Conservation (phyloP, 495 filamentous ascomycete genomes). For the Clohesyomyces aquaticus region DNA sequence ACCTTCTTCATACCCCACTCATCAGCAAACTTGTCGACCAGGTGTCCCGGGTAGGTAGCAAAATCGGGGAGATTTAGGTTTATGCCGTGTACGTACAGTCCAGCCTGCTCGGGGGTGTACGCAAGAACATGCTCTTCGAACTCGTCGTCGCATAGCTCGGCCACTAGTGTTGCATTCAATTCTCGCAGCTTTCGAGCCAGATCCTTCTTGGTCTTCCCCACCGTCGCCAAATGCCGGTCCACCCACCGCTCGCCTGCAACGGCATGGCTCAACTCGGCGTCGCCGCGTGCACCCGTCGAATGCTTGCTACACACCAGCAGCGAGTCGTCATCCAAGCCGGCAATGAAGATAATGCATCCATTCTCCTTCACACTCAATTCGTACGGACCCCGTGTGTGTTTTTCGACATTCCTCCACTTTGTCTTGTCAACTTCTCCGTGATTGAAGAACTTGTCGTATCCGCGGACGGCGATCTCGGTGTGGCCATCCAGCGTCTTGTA, state of each 20-base stretch:
- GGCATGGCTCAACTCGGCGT: constrained; percentile 77
- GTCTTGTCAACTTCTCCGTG: constrained; percentile 76
- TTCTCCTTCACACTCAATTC: constrained; percentile 98
- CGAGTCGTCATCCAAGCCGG: constrained; percentile 82
- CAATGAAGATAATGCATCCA: constrained; percentile 97
- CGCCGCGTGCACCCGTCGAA: constrained; percentile 77
- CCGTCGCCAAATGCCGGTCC: constrained; percentile 70
- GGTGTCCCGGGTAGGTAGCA: constrained; percentile 73
- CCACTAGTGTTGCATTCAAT: constrained; percentile 90
- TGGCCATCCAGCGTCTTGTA: constrained; percentile 62
- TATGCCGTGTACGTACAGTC: constrained; percentile 93
- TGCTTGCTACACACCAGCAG: constrained; percentile 97
- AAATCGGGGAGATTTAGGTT: constrained; percentile 93
- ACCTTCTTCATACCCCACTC: constrained; percentile 93
- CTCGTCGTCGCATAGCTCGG: constrained; percentile 91
- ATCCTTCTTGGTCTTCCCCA: constrained; percentile 77
- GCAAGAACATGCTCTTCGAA: constrained; percentile 98
- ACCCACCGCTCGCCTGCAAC: constrained; percentile 82
- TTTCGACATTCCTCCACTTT: constrained; percentile 77
- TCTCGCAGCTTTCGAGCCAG: constrained; percentile 73
- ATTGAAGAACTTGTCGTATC: constrained; percentile 99
- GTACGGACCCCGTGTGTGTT: constrained; percentile 82
- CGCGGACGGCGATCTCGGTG: constrained; percentile 78
- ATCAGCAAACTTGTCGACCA: constrained; percentile 87
- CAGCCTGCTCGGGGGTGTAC: constrained; percentile 80